Evolutionary conservation across 805 yeast genomes (phyloP), one percentile per base, ranked within the genome.

Genomic region (Metschnikowia henanensis): DNA sequence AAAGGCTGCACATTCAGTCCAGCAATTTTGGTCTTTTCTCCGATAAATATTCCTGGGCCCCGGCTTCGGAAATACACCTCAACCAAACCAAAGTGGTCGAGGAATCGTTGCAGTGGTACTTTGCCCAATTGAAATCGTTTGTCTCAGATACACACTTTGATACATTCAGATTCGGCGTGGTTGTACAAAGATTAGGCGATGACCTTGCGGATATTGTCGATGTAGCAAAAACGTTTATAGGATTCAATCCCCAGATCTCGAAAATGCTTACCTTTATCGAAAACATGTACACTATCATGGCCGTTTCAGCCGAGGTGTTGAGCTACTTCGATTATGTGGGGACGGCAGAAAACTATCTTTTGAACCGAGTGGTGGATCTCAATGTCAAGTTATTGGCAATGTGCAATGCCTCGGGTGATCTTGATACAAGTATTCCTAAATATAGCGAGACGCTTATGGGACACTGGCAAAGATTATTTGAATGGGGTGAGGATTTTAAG

Each of bases 301-400:
- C 21, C 16, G 15, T 5, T 26, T 18, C 33, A 6, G 12, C 5
- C 7, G 33, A 20, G 8, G n/a, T 31, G 9, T 20, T 39, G 28
- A 13, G 8, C 2, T 26, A 20, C 21, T 32, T 13, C 25, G 26
- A 26, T 3, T 25, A n/a, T n/a, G 37, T 39, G 4, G 37, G 33
- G 16, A 15, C 19, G 8, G 19, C 43, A 26, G 33, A 39, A 18
- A 16, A 18, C 10, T 39, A 19, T 12, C 19, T 39, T 5, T 12
- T 39, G 21, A 39, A 39, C 26, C 43, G 43, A 1, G 15, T 39
- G 4, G 29, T 32, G 4, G 33, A 39, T 20, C 37, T 39, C 22
- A 18, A 39, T 15, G 37, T 39, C 9, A 19, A 32, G 9, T 19
- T 33, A 3, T 28, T 39, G n/a, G 13, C 19, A 6, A 26, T 39